These are phyloP conservation scores for Tricholoma terreum DNA, from an alignment of 768 basidiomycete species.

Conservation along the genomic window DNA sequence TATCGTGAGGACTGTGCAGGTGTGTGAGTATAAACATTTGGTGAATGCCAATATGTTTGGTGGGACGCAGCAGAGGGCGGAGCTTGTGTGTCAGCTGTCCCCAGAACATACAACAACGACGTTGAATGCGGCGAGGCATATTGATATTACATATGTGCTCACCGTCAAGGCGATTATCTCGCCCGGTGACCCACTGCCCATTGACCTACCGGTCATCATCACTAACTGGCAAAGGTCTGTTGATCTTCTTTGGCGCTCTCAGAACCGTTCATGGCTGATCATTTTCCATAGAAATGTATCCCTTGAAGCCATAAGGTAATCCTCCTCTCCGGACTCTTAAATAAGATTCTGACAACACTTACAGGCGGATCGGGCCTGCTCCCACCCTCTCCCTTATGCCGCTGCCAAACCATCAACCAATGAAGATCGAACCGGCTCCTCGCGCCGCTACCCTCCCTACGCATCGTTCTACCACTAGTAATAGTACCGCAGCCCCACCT, in stretches of 20 bases:
- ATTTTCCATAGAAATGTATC: constrained; percentile 54
- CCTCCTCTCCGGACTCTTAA: constrained; percentile 16
- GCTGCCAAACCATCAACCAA: background rate
- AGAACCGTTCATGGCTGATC: constrained; percentile 1
- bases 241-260: background rate
- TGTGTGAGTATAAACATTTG: constrained; percentile 70
- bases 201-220: constrained; percentile 77
- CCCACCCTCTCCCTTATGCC: constrained; percentile 44
- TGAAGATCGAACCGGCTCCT: background rate
- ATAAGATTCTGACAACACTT: constrained; percentile 5
- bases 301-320: constrained; percentile 59
- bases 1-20: constrained; percentile 47
- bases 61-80: constrained; percentile 67
- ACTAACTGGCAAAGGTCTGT: constrained; percentile 85
- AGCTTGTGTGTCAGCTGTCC: constrained; percentile 68
- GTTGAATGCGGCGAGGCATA: constrained; percentile 75
- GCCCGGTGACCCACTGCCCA: constrained; percentile 55
- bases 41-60: constrained; percentile 73
- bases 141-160: constrained; percentile 81
- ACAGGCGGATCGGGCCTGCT: constrained; percentile 46
- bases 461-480: background rate
- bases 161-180: constrained; percentile 77
- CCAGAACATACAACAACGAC: constrained; percentile 77
- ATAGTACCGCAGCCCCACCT: constrained; percentile 1
- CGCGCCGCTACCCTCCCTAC: background rate